Base-by-base conservation (phyloP, 2,329 filamentous ascomycete genomes). In the Verticillium zaregamsianum region DNA sequence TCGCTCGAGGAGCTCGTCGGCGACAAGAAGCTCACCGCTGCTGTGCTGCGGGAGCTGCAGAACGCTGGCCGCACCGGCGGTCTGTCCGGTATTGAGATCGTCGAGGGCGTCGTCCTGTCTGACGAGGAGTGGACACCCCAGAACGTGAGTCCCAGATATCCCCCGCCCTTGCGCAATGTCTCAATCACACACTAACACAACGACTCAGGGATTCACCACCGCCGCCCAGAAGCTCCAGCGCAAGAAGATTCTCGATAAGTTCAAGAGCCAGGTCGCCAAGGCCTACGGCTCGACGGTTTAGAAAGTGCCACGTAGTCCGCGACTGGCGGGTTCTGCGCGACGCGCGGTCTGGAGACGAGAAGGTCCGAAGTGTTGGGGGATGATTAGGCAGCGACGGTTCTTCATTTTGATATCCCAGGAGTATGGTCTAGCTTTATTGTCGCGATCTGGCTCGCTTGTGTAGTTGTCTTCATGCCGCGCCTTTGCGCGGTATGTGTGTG, bases 71-170 rank as follows among this genome's bases (percentile, higher is more conserved):
- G 82, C 65, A 80, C 83, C 66, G 86, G 85, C 60, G 87, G 88
- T 14, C 78, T 91, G 25, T 79, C 82, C 2, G 83, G 85, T 17
- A 90, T 90, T 62, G 88, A 91, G 76, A 86, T 90, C 61, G 86
- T 91, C 63, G 86, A 90, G 64, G 89, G 88, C 64, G 86, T 91
- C 14, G 88, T 90, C 2, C 70, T 91, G 67, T 85, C 86, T 0
- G 88, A 90, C 65, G 88, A 91, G 75, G 89, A 91, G 74, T 91
- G 89, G 89, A 91, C 87, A 11, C 86, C 89, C 55, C 86, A 90
- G 67, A 91, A 90, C 70, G 87, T 90, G 74, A 83, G 86, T 80
- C 32, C 57, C n/a, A 20, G 8, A 17, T 23, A 23, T n/a, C n/a
- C 40, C 20, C 17, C 14, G 4, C 17, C 23, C 37, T 61, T 11